These are phyloP conservation scores for Xylariomycetidae sp. DNA, from an alignment of 2,329 filamentous ascomycete species.

Conservation along the genomic window DNA sequence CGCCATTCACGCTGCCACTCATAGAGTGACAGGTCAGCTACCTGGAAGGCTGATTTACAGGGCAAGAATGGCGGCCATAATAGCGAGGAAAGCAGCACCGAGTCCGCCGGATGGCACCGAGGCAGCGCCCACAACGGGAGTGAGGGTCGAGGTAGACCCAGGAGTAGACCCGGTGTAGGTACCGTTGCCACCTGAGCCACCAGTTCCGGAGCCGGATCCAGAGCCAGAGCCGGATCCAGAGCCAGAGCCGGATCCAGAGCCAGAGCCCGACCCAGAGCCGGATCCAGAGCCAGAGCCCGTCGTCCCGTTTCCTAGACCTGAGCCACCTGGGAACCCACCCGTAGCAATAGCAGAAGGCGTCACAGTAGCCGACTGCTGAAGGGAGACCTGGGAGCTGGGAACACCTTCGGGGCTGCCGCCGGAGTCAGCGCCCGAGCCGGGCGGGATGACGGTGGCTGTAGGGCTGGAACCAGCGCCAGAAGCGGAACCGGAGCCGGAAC, in stretches of 20 bases:
- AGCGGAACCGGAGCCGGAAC: constrained; percentile 14
- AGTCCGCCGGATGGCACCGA: constrained; percentile 20
- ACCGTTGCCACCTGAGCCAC: constrained; percentile 8
- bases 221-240: constrained; percentile 1
- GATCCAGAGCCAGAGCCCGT: constrained; percentile 18
- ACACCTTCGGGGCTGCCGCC: constrained; percentile 18
- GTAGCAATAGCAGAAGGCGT: constrained; percentile 11
- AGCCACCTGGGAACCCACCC: constrained; percentile 9
- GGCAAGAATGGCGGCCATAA: constrained; percentile 26
- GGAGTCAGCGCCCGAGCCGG: constrained; percentile 14
- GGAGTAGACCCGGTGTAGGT: constrained; percentile 14
- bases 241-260: constrained; percentile 18
- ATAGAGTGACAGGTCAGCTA: no score
- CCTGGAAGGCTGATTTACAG: constrained; percentile 26
- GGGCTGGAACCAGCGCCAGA: constrained; percentile 12
- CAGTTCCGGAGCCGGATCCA: constrained; percentile 6
- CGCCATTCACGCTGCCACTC: no score
- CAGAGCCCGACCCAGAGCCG: constrained; percentile 20
- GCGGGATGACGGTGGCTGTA: constrained; percentile 7
- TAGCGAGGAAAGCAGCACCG: constrained; percentile 23
- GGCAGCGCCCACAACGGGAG: constrained; percentile 15
- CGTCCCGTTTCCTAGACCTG: constrained; percentile 10
- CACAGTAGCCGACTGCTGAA: constrained; percentile 17
- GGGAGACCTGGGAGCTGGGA: constrained; percentile 20
- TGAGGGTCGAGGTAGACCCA: constrained; percentile 11